Evolutionary conservation across 176 grass and related monocot species (phyloP), one percentile per base, ranked within the genome.

Genomic region (Raddia guianensis): DNA sequence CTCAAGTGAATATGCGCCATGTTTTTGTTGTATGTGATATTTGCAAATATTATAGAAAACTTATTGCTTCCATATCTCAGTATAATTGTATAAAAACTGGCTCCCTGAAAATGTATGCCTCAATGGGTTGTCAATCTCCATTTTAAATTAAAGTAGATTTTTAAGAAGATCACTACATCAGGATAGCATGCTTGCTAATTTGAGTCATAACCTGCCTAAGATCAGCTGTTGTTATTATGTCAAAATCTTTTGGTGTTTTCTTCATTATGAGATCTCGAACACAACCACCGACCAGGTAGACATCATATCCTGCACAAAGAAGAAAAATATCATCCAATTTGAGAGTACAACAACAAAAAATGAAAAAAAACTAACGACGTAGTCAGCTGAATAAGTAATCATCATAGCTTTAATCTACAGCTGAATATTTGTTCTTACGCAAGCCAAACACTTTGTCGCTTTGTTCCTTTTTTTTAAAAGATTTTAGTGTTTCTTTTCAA

Each of bases 181-280:
- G 47, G 42, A 79, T 56, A 73, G 27, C 11, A 84, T 16, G 48
- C 9, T 82, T 45, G 42, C 69, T 74, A 60, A 81, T 77, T 72
- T 72, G 73, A 82, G 65, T 72, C 75, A 90, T 83, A 91, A 99
- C 97, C 93, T 99, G 80, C 75, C 47, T 85, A 91, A 99, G 93
- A 81, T 96, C 80, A 60, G 93, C 91, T 74, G 93, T 85, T 1
- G 93, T 99, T 88, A 99, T 93, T 82, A 99, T 87, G 67, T 99
- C 93, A 66, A 93, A 99, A 85, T 99, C 93, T 87, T 99, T 99
- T 32, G 97, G 93, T 19, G 57, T 91, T 88, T 90, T 99, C 70
- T 91, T 93, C 97, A 99, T 84, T 73, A 99, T 84, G 80, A 96
- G 87, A 91, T 99, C 97, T 57, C 91, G 85, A 73, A 99, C 97